Percentiles rank a stretch among this genome's conserved stretches.
Conservation (phyloP, 164 flowering plant genomes). For the Piper betle region DNA sequence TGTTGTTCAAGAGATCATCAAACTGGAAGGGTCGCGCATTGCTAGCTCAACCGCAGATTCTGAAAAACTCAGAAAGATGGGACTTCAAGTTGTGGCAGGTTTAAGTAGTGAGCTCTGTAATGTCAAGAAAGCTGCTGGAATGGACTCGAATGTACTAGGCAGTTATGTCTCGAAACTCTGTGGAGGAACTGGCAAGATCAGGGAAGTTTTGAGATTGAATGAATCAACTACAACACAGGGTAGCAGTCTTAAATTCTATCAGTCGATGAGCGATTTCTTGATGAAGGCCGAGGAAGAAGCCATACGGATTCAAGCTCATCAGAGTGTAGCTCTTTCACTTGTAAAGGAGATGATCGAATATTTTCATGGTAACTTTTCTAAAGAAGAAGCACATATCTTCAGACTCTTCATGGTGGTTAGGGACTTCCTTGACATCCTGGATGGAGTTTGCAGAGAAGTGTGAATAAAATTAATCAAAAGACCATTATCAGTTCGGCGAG, state of each 20-base stretch:
- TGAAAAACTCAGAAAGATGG: constrained; percentile 45
- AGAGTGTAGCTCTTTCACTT: constrained; percentile 60
- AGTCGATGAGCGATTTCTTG: constrained; percentile 48
- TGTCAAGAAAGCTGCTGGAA: constrained; percentile 87
- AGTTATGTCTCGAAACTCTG: constrained; percentile 58
- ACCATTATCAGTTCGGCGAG: constrained; percentile 56
- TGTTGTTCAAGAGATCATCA: constrained; percentile 83
- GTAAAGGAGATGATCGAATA: constrained; percentile 90
- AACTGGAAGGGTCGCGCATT: constrained; percentile 66
- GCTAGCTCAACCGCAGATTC: constrained; percentile 15
- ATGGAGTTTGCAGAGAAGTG: constrained; percentile 77
- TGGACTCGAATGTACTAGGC: constrained; percentile 77
- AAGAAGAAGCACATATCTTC: constrained; percentile 86
- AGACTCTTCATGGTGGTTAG: constrained; percentile 80
- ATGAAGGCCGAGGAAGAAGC: constrained; percentile 63
- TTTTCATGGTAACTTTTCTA: constrained; percentile 87
- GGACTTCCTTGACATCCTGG: constrained; percentile 62
- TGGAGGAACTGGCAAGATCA: constrained; percentile 34
- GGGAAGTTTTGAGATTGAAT: constrained; percentile 34
- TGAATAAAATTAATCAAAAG: constrained; percentile 59
- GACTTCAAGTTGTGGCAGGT: constrained; percentile 73
- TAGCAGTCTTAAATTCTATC: constrained; percentile 27
- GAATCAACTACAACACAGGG: constrained; percentile 22
- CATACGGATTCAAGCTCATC: constrained; percentile 52
- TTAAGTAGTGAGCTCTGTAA: constrained; percentile 63